Evolutionary conservation across 306 rosid species (phyloP).

Genomic region (Clitoria ternatea): DNA sequence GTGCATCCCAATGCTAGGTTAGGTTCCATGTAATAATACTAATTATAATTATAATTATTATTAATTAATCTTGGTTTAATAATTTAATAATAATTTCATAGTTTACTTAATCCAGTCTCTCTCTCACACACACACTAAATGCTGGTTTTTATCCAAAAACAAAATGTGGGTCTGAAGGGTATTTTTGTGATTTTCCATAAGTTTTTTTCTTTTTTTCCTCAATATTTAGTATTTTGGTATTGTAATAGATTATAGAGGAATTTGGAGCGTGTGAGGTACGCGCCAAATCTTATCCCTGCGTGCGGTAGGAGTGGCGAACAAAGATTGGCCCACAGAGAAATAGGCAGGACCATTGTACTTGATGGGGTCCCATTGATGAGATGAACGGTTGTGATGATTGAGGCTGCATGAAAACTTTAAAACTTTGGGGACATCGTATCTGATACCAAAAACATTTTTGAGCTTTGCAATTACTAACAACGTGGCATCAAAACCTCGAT

Average conservation of each 20-base stretch:
- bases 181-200: background rate
- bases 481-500: slow-evolving; percentile 1
- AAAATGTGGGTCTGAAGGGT: background rate
- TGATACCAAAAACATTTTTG: background rate
- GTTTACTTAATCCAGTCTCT: too few relatives aligned
- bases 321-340: slow-evolving; percentile 18
- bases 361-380: slow-evolving; percentile 17
- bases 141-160: background rate
- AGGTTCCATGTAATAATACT: too few relatives aligned
- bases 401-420: slow-evolving; percentile 16
- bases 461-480: background rate
- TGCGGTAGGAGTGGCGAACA: slow-evolving; percentile 27
- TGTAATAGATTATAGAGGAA: too few relatives aligned
- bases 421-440: background rate
- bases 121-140: too few relatives aligned
- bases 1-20: background rate
- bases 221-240: too few relatives aligned
- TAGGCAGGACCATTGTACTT: slow-evolving; percentile 26
- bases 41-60: too few relatives aligned
- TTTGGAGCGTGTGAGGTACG: slow-evolving; percentile 1
- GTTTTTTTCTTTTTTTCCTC: background rate
- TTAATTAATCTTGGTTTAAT: too few relatives aligned
- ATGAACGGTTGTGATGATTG: slow-evolving; percentile 26
- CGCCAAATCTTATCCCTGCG: background rate
- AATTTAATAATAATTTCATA: too few relatives aligned